phyloP scores from a whole-genome alignment of 2,329 filamentous ascomycete species.

The Magnaporthales sp. region DNA sequence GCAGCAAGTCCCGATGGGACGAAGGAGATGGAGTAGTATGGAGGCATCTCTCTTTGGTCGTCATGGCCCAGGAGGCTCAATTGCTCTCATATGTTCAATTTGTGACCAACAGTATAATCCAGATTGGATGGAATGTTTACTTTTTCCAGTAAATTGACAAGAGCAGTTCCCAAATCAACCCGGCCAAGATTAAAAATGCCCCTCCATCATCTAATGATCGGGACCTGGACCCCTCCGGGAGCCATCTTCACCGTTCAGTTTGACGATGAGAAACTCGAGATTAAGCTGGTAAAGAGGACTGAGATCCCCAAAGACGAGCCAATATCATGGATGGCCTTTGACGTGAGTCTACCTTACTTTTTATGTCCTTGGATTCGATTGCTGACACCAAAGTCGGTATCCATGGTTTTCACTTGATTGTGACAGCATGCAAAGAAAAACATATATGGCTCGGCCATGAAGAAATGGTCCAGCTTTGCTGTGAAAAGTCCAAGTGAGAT shows the following conservation, averaged over 20 bases:
- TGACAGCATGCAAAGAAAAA: slow-evolving; percentile 68
- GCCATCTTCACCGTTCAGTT: slow-evolving; percentile 87
- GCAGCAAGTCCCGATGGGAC: not conserved
- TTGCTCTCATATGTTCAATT: not conserved
- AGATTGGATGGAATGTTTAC: not conserved
- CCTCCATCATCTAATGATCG: slow-evolving; percentile 80
- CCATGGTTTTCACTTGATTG: not conserved
- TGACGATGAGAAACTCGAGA: slow-evolving; percentile 68
- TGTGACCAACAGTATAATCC: not conserved
- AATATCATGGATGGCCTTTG: slow-evolving; percentile 91
- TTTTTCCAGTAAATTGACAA: not conserved
- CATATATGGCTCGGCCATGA: slow-evolving; percentile 86
- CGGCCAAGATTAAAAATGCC: not conserved
- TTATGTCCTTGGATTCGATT: too few species aligned
- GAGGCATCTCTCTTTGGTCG: not conserved
- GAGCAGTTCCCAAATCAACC: not conserved
- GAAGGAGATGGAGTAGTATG: not conserved
- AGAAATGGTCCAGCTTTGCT: slow-evolving; percentile 80
- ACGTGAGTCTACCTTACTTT: slow-evolving; percentile 41
- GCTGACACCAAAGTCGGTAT: not conserved
- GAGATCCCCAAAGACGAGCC: slow-evolving; percentile 76
- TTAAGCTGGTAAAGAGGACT: slow-evolving; percentile 71
- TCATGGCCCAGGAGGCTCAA: not conserved
- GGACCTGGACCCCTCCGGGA: slow-evolving; percentile 83
- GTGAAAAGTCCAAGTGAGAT: slow-evolving; percentile 71